These are phyloP conservation scores for Clausena lansium DNA, from an alignment of 345 rosid genomes.

Conservation along the genomic window DNA sequence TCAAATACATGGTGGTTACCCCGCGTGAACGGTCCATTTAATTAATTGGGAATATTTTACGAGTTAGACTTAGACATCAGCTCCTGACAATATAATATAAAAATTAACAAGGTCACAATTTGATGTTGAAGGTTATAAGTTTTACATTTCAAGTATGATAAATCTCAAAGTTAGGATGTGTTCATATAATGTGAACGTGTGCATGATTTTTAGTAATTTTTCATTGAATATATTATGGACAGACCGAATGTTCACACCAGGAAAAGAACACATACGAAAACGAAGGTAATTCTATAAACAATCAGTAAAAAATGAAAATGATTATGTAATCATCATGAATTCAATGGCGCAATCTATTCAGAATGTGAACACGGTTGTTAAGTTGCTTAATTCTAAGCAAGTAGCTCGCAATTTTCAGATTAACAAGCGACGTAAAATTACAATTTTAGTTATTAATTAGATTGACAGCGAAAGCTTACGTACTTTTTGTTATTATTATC, in stretches of 20 bases:
- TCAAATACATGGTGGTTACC: background rate
- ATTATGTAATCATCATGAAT: background rate
- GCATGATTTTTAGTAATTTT: background rate
- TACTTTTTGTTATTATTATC: background rate
- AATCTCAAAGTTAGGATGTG: background rate
- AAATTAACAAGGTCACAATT: no score
- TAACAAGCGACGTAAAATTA: no score
- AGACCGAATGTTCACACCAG: background rate
- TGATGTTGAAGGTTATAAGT: background rate
- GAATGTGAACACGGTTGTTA: background rate
- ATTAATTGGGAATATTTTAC: background rate
- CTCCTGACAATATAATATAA: no score
- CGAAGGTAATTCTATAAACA: background rate
- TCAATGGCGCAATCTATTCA: background rate
- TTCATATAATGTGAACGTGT: no score
- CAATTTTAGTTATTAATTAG: background rate
- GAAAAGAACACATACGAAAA: background rate
- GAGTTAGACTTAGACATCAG: background rate
- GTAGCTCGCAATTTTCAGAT: no score
- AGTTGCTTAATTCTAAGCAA: background rate
- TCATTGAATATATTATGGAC: background rate
- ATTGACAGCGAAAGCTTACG: conserved; percentile 27
- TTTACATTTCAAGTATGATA: background rate
- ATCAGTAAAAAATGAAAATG: background rate
- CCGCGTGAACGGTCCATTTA: background rate